Evolutionary conservation across 2,329 filamentous ascomycete species (phyloP).

Genomic region (Aureobasidium sp.): DNA sequence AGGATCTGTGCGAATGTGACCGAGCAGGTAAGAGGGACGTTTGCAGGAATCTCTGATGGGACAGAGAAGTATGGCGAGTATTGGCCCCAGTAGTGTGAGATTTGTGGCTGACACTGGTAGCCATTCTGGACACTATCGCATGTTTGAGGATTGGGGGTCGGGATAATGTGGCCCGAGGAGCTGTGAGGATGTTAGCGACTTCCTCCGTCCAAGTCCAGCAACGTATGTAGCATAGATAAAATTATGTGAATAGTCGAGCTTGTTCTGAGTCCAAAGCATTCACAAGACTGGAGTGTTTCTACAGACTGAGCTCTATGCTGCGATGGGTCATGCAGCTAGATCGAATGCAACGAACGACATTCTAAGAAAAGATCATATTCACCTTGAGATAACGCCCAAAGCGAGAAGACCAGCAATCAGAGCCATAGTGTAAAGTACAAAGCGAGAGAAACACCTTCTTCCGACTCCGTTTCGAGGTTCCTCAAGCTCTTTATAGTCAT

Average conservation of each 20-base stretch:
- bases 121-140: constrained; percentile 41
- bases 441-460: neutral
- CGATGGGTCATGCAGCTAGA: neutral
- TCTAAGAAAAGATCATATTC: neutral
- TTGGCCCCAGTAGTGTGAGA: constrained; percentile 82
- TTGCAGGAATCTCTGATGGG: constrained; percentile 67
- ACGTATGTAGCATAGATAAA: neutral
- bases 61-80: constrained; percentile 89
- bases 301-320: neutral
- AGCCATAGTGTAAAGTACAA: constrained; percentile 5
- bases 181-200: neutral
- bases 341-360: neutral
- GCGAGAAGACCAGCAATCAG: constrained; percentile 6
- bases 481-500: neutral
- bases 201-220: neutral
- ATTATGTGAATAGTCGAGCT: neutral
- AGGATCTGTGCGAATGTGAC: constrained; percentile 85
- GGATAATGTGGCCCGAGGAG: constrained; percentile 17
- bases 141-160: constrained; percentile 13
- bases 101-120: constrained; percentile 68
- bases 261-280: neutral
- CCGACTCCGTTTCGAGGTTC: neutral
- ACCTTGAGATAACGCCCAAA: constrained; percentile 17
- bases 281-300: neutral
- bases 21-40: constrained; percentile 72